Evolutionary conservation across 2,329 filamentous ascomycete genomes (phyloP).

Genomic region (Leptosphaerulina australis): DNA sequence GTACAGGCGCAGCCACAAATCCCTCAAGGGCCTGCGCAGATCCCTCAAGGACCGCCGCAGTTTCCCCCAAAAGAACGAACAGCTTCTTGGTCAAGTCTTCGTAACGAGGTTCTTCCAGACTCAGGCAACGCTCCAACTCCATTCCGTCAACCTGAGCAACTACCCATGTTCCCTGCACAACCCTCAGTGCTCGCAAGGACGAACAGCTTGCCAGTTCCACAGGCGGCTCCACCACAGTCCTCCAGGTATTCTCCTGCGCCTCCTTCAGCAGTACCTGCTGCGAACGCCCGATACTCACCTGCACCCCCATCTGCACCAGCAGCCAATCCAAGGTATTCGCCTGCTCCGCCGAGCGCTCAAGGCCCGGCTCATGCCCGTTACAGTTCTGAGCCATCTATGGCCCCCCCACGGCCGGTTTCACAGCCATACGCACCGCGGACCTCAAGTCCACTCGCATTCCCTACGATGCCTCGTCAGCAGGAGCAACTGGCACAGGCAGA

Average conservation of each 20-base stretch:
- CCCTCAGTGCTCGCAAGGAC: constrained; percentile 39
- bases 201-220: constrained; percentile 42
- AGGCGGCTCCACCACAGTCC: constrained; percentile 34
- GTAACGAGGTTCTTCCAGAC: constrained; percentile 44
- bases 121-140: constrained; percentile 30
- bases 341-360: constrained; percentile 46
- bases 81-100: constrained; percentile 44
- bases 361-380: constrained; percentile 47
- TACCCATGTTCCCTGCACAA: constrained; percentile 46
- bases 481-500: constrained; percentile 18
- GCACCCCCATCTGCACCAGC: constrained; percentile 46
- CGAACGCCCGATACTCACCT: constrained; percentile 51
- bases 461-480: constrained; percentile 45
- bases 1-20: constrained; percentile 33
- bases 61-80: constrained; percentile 43
- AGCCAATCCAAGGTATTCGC: constrained; percentile 48
- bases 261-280: constrained; percentile 37
- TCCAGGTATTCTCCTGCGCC: constrained; percentile 47
- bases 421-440: constrained; percentile 67
- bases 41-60: constrained; percentile 33
- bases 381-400: constrained; percentile 43
- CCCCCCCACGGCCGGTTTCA: constrained; percentile 45
- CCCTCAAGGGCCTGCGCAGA: constrained; percentile 30
- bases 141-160: constrained; percentile 51
- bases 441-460: constrained; percentile 67